phyloP scores from a whole-genome alignment of 2,329 filamentous ascomycete genomes.

The Ophiostoma perfectum region DNA sequence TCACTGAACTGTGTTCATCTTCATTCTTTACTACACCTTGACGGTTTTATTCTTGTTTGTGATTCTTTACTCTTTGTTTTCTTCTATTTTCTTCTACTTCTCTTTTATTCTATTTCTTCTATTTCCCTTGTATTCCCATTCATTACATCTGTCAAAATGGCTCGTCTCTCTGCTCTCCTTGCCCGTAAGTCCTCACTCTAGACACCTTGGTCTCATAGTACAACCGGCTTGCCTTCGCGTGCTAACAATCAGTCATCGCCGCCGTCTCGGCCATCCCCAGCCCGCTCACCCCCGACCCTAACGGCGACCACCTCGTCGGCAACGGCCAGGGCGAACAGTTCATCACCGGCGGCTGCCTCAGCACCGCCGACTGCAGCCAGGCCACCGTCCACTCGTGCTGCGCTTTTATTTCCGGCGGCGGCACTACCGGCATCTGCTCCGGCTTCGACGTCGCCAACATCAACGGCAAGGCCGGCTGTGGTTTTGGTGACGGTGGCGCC shows the following conservation, averaged over 20 bases:
- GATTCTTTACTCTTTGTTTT: background rate
- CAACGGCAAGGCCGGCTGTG: constrained; percentile 28
- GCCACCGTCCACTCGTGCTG: constrained; percentile 24
- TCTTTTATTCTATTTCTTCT: background rate
- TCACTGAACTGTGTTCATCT: constrained; percentile 8
- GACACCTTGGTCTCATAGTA: background rate
- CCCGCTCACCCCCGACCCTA: constrained; percentile 27
- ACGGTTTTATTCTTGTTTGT: background rate
- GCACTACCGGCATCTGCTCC: constrained; percentile 26
- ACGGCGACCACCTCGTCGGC: constrained; percentile 29
- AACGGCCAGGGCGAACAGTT: constrained; percentile 31
- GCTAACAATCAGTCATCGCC: background rate
- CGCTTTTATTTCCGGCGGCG: constrained; percentile 24
- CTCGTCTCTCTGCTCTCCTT: background rate
- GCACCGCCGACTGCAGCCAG: constrained; percentile 31
- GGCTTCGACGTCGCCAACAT: constrained; percentile 25
- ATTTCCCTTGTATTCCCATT: background rate
- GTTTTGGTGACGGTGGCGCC: constrained; percentile 24
- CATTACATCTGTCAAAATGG: background rate
- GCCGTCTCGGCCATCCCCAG: constrained; percentile 22
- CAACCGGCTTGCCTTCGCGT: background rate
- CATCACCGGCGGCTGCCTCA: constrained; percentile 32
- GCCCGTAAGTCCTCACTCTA: background rate
- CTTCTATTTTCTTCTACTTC: background rate
- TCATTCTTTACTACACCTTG: constrained; percentile 9